These are phyloP conservation scores for Lasiodiplodia gonubiensis DNA, from an alignment of 2,329 filamentous ascomycete species.

Conservation along the genomic window DNA sequence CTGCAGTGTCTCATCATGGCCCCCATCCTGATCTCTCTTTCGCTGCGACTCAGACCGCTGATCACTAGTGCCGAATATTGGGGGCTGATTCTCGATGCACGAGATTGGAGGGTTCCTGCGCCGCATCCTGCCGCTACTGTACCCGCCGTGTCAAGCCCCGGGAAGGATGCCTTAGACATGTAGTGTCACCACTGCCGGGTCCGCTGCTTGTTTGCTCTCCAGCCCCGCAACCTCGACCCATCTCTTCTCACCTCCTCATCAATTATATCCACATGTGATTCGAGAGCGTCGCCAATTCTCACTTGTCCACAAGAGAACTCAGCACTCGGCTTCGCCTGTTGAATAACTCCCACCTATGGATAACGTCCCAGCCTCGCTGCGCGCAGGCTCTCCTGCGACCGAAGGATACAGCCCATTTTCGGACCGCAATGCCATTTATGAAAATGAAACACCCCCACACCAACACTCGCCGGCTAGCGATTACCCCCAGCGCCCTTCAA, in stretches of 20 bases:
- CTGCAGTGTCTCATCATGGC: not conserved
- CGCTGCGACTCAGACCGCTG: not conserved
- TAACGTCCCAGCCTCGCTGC: conserved; percentile 39
- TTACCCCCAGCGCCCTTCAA: conserved; percentile 43
- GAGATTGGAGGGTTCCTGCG: conserved; percentile 19
- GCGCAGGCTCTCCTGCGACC: conserved; percentile 38
- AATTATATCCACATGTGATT: not conserved
- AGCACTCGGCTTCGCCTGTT: not conserved
- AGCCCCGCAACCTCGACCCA: not conserved
- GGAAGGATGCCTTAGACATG: not conserved
- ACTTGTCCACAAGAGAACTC: not conserved
- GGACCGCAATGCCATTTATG: conserved; percentile 36
- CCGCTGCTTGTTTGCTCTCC: conserved; percentile 2
- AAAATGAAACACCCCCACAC: conserved; percentile 37
- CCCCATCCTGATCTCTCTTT: conserved; percentile 2
- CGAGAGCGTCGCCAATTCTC: not conserved
- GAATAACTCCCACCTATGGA: conserved; percentile 34
- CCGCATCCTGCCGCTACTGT: conserved; percentile 15
- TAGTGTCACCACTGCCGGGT: not conserved
- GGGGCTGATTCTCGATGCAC: not conserved
- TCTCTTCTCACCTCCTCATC: not conserved
- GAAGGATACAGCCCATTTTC: conserved; percentile 31
- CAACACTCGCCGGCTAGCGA: conserved; percentile 45
- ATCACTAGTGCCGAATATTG: conserved; percentile 11
- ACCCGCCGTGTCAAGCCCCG: not conserved